Conservation (phyloP, 139 green algal species). For the Chlamydomonas asymmetrica region DNA sequence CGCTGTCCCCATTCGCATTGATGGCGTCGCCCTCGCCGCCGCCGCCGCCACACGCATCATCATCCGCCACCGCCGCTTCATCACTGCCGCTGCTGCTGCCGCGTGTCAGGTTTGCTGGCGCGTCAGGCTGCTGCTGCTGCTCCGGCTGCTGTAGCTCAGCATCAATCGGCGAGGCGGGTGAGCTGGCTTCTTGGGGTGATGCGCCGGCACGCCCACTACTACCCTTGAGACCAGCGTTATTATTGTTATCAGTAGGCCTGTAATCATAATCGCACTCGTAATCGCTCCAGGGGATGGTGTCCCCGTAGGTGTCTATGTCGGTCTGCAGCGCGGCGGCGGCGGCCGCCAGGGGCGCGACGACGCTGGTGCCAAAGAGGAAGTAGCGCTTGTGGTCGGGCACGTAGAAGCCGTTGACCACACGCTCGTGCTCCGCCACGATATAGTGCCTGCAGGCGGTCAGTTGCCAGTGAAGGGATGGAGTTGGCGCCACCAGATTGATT, state of each 20-base stretch:
- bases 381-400: slow-evolving; percentile 39
- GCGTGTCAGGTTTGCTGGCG: no score
- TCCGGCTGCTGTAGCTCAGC: neutral
- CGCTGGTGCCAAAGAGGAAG: slow-evolving; percentile 28
- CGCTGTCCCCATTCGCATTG: no score
- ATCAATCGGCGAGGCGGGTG: no score
- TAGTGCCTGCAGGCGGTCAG: slow-evolving; percentile 22
- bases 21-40: neutral
- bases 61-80: neutral
- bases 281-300: no score
- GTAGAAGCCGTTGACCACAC: slow-evolving; percentile 19
- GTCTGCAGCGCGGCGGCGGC: slow-evolving; percentile 11
- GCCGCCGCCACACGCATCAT: neutral
- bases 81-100: neutral
- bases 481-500: neutral
- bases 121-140: neutral
- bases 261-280: no score
- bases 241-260: no score
- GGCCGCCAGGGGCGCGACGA: neutral
- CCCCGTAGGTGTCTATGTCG: slow-evolving; percentile 16
- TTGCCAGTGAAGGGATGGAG: neutral
- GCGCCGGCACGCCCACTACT: neutral
- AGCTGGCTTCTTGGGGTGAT: no score
- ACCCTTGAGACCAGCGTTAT: no score
- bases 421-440: slow-evolving; percentile 30